Evolutionary conservation across 768 basidiomycete species (phyloP).

Genomic region (Myochromella boudieri): DNA sequence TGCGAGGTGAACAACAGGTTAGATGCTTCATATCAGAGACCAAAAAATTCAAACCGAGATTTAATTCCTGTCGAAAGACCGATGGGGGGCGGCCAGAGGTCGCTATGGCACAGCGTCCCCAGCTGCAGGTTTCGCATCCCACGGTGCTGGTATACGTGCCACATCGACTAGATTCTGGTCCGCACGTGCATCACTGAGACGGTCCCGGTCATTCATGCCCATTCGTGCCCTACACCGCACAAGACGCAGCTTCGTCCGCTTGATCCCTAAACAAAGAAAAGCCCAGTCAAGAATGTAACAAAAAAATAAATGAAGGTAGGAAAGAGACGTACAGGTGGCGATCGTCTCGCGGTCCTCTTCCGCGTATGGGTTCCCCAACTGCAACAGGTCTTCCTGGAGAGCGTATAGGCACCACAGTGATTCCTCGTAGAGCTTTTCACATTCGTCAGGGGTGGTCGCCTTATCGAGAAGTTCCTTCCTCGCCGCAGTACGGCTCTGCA

Average conservation of each 20-base stretch:
- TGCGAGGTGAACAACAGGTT: conserved; percentile 4
- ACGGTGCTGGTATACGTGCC: conserved; percentile 68
- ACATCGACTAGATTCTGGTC: conserved; percentile 81
- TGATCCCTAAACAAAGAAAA: conserved; percentile 62
- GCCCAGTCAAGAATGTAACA: too few relatives aligned
- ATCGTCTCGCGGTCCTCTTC: conserved; percentile 82
- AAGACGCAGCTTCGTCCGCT: conserved; percentile 80
- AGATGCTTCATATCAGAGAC: background rate
- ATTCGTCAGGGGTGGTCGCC: conserved; percentile 72
- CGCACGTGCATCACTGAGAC: conserved; percentile 72
- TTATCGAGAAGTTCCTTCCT: conserved; percentile 86
- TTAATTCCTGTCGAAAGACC: background rate
- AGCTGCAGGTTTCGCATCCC: conserved; percentile 53
- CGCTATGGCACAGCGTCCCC: too few relatives aligned
- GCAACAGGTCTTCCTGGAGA: conserved; percentile 83
- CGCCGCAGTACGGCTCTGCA: conserved; percentile 89
- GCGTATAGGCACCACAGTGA: conserved; percentile 93
- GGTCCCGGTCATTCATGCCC: conserved; percentile 73
- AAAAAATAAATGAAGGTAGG: too few relatives aligned
- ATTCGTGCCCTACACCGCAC: conserved; percentile 74
- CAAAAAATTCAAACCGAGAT: background rate
- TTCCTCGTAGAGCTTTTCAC: conserved; percentile 93
- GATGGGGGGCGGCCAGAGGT: background rate
- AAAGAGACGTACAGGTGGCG: conserved; percentile 57
- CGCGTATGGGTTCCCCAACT: conserved; percentile 80